Conservation (phyloP, 2,329 filamentous ascomycete species). For the Penicillium sp. region DNA sequence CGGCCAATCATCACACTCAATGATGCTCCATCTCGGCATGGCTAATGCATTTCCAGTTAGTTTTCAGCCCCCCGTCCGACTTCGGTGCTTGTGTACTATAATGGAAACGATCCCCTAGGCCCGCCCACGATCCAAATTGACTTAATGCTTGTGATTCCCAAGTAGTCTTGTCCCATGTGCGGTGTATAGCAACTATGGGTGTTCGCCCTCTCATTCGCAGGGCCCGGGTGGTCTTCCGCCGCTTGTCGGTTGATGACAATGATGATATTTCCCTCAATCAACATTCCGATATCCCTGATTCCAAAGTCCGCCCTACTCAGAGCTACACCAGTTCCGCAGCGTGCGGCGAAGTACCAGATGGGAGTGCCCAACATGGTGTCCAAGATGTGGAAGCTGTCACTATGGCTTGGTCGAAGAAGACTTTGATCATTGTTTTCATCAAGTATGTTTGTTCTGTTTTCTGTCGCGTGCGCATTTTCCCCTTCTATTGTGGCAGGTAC, state of each 20-base stretch:
- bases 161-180: background rate
- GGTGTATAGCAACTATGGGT: background rate
- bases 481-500: background rate
- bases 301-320: background rate
- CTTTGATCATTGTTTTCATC: slow-evolving; percentile 1
- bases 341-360: background rate
- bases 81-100: background rate
- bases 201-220: background rate
- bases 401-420: slow-evolving; percentile 45
- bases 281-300: background rate
- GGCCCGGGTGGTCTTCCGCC: slow-evolving; percentile 1
- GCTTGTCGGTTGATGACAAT: background rate
- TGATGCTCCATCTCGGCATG: background rate
- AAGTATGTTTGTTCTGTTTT: background rate
- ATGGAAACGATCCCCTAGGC: background rate
- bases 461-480: background rate
- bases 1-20: background rate
- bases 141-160: background rate
- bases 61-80: background rate
- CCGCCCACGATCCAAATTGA: background rate
- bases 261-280: background rate
- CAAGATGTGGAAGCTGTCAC: slow-evolving; percentile 48
- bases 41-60: background rate
- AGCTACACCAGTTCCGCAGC: background rate
- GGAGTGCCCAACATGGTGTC: slow-evolving; percentile 38